A percentile compares a stretch with the other conserved stretches of the same genome.
Conservation (phyloP, 768 basidiomycete genomes). For the Termitomyces sp. region DNA sequence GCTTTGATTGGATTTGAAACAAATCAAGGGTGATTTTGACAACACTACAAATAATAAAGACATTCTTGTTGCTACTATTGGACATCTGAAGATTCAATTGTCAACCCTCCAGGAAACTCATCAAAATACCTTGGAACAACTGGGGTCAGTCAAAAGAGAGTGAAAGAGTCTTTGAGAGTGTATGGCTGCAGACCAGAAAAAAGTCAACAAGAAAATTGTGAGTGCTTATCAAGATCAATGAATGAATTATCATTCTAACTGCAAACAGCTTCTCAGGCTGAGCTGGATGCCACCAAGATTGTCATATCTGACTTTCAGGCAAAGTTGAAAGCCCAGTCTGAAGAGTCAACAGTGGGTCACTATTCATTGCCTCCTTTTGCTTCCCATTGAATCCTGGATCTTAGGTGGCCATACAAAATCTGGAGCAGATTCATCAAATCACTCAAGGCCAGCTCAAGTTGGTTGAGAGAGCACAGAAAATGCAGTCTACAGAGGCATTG, state of each 20-base stretch:
- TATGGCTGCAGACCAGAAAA: not conserved
- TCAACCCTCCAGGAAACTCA: not conserved
- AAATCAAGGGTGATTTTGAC: not conserved
- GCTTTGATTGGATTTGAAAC: not conserved
- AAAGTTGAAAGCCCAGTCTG: not conserved
- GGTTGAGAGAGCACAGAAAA: not conserved
- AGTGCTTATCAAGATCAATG: not conserved
- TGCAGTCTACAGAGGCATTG: not conserved
- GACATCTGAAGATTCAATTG: not conserved
- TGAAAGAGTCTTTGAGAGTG: not conserved
- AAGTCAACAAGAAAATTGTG: not conserved
- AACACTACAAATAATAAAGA: no score
- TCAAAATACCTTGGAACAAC: no score
- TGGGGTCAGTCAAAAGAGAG: not conserved
- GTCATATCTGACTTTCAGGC: not conserved
- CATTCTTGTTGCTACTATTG: not conserved
- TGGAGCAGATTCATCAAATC: no score
- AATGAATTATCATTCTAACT: not conserved
- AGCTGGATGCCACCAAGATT: not conserved
- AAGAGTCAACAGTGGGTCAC: not conserved
- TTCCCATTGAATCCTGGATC: not conserved
- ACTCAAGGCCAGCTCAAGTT: no score
- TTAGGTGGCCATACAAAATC: not conserved
- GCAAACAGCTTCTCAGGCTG: not conserved
- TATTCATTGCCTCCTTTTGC: not conserved